Base-by-base conservation (phyloP, 116 monocot genomes). In the Papilionanthe hybrid region DNA sequence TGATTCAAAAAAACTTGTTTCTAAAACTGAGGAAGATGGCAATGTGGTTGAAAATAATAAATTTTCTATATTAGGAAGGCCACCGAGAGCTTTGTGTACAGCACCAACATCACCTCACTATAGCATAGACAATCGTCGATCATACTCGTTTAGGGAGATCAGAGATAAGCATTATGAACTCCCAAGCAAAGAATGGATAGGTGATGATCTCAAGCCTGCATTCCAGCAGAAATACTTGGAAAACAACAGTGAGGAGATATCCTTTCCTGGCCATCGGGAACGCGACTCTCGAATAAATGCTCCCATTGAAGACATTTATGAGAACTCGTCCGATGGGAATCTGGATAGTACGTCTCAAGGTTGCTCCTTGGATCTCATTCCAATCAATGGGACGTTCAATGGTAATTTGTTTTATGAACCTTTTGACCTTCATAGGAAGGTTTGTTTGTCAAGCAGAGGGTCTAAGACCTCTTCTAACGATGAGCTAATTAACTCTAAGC, bases 271-370 rank as follows among this genome's bases (percentile, higher is more conserved):
- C 10, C 58, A 79, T 22, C 72, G 18, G 56, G 88, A 87, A 45
- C 75, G 78, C 80, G 87, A 89, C 77, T 85, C 88, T 53, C 83
- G 88, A 82, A 86, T 85, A 42, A 78, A 76, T 41, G 85, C 85
- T 12, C 84, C 87, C 8, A 56, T 86, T 71, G 93, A 91, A 81
- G 90, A 92, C 84, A 89, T 92, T 10, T 89, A 90, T 55, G 79
- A 89, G 60, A 83, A 96, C 75, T 79, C 78, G 42, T 79, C 84
- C 66, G 80, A 85, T 49, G n/a, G 74, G 42, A 29, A 72, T 77
- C 81, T 79, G 32, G 75, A 77, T 44, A 27, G 37, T 28, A 75
- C 57, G 27, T 25, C 77, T 11, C 73, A 78, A 15, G 82, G 77
- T 11, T 55, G 42, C 47, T 76, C 29, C 75, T 78, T 80, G 78